Evolutionary conservation across 2,329 filamentous ascomycete genomes (phyloP), one percentile per base, ranked within the genome.

Genomic region (Penicillium glabrum): DNA sequence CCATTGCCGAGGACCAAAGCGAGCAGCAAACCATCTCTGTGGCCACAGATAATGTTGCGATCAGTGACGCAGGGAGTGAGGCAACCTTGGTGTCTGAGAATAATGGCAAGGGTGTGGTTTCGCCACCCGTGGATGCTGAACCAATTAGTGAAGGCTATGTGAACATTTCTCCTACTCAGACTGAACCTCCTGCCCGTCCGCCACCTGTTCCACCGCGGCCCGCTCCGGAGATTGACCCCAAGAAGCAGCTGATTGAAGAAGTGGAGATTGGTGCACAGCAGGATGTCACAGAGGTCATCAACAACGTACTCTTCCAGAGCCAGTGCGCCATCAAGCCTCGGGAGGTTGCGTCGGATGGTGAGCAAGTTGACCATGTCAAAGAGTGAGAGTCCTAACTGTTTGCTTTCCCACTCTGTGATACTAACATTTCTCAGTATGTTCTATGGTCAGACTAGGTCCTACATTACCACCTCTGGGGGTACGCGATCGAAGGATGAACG

Each of bases 251-350:
- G 52, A 69, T 82, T 23, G 79, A 81, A 35, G 78, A 82, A 53
- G 79, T 85, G 5, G 80, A 86, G 64, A 79, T 83, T 43, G 83
- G 83, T 19, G 83, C 91, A 33, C 95, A 99, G 69, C 93, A 99
- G 75, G 95, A 99, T 75, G 93, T 97, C 5, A 92, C 92, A 13
- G 95, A 99, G 74, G 93, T 97, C 46, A 93, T 97, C 78, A 91
- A 91, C 57, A 95, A 93, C 67, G 90, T 96, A 26, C 85, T 97
- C 57, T 92, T 93, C 69, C 89, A 95, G 50, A 80, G 97, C n/a
- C 90, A 95, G 67, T 92, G 90, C 51, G 93, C 93, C 2, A 93
- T 98, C 68, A 87, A 83, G 56, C 84, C 91, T 6, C 83, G 82
- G n/a, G 83, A 82, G 3, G 78, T 84, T 33, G 85, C 90, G 56